Evolutionary conservation across 805 yeast species (phyloP).

Genomic region (Lipomyces yamanashiensis): DNA sequence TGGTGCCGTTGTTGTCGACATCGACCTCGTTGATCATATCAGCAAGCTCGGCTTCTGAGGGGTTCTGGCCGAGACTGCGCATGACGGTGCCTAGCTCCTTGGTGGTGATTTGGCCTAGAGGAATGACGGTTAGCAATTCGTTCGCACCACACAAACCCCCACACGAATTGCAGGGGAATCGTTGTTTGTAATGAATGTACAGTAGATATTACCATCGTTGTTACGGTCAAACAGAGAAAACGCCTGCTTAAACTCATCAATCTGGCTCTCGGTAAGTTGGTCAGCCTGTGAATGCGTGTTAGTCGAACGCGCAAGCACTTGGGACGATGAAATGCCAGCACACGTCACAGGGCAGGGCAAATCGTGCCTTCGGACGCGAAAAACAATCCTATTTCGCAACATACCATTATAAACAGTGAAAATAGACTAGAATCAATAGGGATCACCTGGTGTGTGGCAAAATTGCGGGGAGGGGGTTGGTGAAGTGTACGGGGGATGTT

Average conservation of each 20-base stretch:
- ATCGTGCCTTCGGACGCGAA: background rate
- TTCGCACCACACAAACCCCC: too few relatives aligned
- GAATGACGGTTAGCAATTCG: background rate
- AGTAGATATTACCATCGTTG: conserved; percentile 68
- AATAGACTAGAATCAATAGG: too few relatives aligned
- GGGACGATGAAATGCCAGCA: background rate
- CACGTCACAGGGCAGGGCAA: background rate
- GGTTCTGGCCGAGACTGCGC: conserved; percentile 98
- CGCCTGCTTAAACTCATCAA: conserved; percentile 96
- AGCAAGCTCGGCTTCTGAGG: conserved; percentile 92
- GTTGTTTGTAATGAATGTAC: too few relatives aligned
- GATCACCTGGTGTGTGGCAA: too few relatives aligned
- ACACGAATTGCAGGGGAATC: too few relatives aligned
- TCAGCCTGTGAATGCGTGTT: conserved; percentile 58
- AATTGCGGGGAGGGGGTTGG: too few relatives aligned
- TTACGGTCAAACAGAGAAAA: conserved; percentile 96
- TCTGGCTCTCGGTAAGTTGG: conserved; percentile 91
- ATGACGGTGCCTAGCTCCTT: conserved; percentile 96
- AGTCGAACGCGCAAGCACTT: background rate
- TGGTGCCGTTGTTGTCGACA: conserved; percentile 88
- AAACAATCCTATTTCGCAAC: background rate
- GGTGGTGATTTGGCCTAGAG: conserved; percentile 76
- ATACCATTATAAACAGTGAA: background rate
- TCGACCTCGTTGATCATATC: conserved; percentile 98
- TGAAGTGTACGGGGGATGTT: too few relatives aligned